Conservation (phyloP, 805 yeast species). For the Metschnikowia proteae region DNA sequence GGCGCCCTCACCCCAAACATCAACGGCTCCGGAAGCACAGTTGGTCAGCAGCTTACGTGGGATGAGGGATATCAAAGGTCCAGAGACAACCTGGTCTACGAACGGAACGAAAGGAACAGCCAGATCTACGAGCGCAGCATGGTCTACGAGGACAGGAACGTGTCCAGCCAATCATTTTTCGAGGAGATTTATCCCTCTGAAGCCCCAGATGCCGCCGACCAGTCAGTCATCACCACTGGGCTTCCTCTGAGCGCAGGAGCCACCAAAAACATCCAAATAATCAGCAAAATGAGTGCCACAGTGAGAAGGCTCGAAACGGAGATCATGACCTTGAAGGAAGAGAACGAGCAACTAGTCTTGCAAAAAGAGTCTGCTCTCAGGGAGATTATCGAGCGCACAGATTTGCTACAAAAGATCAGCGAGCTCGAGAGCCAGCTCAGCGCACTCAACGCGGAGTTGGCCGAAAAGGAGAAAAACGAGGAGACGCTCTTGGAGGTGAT, state of each 20-base stretch:
- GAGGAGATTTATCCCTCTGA: conserved; percentile 24
- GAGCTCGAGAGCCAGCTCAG: conserved; percentile 29
- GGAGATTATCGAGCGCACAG: conserved; percentile 52
- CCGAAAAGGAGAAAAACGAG: conserved; percentile 36
- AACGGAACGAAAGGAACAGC: neutral
- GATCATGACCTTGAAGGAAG: conserved; percentile 59
- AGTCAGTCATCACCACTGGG: conserved; percentile 6
- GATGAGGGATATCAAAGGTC: neutral
- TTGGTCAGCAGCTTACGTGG: neutral
- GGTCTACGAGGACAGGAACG: conserved; percentile 6
- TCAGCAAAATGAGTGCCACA: conserved; percentile 71
- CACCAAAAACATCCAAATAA: conserved; percentile 50
- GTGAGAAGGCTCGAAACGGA: conserved; percentile 81
- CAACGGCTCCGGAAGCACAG: neutral
- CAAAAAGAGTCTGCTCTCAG: conserved; percentile 67
- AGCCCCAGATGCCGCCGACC: conserved; percentile 12
- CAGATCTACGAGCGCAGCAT: neutral
- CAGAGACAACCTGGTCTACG: conserved; percentile 1
- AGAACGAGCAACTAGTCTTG: conserved; percentile 45
- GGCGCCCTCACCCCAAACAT: neutral
- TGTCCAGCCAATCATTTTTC: conserved; percentile 37
- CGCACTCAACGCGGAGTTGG: conserved; percentile 27
- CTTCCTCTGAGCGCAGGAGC: conserved; percentile 15
- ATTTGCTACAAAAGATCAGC: conserved; percentile 25
- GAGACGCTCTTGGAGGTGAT: conserved; percentile 63